These are phyloP conservation scores for Lagenaria siceraria DNA, from an alignment of 306 rosid species.

Conservation along the genomic window DNA sequence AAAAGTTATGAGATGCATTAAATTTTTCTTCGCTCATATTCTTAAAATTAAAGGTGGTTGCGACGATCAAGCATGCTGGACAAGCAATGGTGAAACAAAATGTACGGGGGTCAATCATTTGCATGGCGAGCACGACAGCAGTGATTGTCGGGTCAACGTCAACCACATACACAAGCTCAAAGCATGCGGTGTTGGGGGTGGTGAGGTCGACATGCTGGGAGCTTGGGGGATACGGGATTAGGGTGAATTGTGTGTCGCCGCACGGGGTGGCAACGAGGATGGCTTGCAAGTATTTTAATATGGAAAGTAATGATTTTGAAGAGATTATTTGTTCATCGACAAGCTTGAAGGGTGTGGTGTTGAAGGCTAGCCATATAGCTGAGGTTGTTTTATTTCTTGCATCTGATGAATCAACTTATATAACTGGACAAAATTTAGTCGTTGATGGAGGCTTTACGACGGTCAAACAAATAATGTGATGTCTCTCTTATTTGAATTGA, in stretches of 20 bases:
- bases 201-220: slow-evolving; percentile 55
- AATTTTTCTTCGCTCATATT: background rate
- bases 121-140: slow-evolving; percentile 61
- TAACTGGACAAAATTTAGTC: slow-evolving; percentile 69
- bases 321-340: slow-evolving; percentile 18
- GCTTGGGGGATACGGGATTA: slow-evolving; percentile 64
- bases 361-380: slow-evolving; percentile 63
- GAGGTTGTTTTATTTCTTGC: slow-evolving; percentile 79
- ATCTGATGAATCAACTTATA: slow-evolving; percentile 49
- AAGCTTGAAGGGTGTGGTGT: slow-evolving; percentile 52
- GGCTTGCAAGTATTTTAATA: slow-evolving; percentile 28
- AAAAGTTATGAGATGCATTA: background rate
- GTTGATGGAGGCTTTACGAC: slow-evolving; percentile 77
- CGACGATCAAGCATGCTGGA: slow-evolving; percentile 57
- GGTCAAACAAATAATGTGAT: slow-evolving; percentile 8
- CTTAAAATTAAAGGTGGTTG: slow-evolving; percentile 9
- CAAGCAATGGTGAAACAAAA: slow-evolving; percentile 54
- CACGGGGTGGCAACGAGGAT: slow-evolving; percentile 68
- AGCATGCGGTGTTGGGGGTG: slow-evolving; percentile 62
- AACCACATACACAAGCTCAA: slow-evolving; percentile 38
- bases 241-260: slow-evolving; percentile 75
- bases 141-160: background rate
- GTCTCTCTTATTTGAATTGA: background rate
- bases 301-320: slow-evolving; percentile 37
- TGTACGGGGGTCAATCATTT: slow-evolving; percentile 53